A percentile compares a stretch with the other conserved stretches of the same genome.
Conservation (phyloP, 2,329 filamentous ascomycete species). For the Colletotrichum limetticola region DNA sequence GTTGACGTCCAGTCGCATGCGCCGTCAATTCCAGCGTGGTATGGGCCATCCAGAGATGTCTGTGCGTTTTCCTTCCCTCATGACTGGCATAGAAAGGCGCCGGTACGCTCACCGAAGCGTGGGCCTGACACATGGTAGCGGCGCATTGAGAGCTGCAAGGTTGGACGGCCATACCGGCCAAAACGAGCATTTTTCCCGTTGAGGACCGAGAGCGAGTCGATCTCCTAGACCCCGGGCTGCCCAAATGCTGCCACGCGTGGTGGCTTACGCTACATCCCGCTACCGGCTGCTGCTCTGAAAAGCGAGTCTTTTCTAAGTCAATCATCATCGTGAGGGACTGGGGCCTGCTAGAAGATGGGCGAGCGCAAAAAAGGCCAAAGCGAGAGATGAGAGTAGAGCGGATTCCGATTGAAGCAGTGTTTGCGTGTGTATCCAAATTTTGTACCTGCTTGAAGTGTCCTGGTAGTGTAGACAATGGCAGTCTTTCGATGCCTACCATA, state of each 20-base stretch:
- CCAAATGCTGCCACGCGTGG: background rate
- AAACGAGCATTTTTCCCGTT: background rate
- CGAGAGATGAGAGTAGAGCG: background rate
- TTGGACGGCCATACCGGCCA: background rate
- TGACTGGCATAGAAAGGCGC: conserved; percentile 5
- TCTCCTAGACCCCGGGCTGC: background rate
- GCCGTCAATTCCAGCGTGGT: background rate
- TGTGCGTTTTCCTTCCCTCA: conserved; percentile 18
- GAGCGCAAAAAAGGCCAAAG: background rate
- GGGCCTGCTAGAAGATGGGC: background rate
- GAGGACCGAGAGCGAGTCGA: background rate
- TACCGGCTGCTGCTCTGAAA: background rate
- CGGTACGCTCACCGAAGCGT: conserved; percentile 16
- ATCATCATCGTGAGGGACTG: background rate
- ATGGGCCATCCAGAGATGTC: conserved; percentile 1
- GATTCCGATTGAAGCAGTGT: background rate
- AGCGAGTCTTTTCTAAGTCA: background rate
- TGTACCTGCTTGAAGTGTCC: background rate
- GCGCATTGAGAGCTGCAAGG: conserved; percentile 25
- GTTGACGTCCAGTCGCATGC: conserved; percentile 17
- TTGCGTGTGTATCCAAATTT: background rate
- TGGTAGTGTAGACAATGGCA: background rate
- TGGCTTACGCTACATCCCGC: background rate
- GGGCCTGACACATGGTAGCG: conserved; percentile 26
- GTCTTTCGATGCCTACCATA: background rate